phyloP scores from a whole-genome alignment of 2,329 filamentous ascomycete genomes.

The Epichloe sp. region DNA sequence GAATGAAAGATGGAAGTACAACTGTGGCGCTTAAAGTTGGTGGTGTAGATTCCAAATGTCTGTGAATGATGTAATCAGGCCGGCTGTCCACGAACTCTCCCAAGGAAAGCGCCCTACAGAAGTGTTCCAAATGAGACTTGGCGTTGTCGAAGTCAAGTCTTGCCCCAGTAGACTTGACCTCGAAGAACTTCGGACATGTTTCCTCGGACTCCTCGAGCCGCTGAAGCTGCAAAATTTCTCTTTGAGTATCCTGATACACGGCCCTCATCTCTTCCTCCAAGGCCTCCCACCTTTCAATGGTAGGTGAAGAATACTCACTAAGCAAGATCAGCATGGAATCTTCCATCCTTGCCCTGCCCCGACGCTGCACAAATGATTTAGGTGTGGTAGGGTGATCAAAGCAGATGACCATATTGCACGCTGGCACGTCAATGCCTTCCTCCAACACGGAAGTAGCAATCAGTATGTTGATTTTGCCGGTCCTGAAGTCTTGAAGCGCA shows the following conservation, averaged over 20 bases:
- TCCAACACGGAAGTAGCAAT: slow-evolving; percentile 52
- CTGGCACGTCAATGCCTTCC: slow-evolving; percentile 55
- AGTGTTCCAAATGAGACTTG: slow-evolving; percentile 65
- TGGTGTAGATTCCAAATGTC: slow-evolving; percentile 16
- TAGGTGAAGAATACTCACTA: slow-evolving; percentile 16
- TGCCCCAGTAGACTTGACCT: slow-evolving; percentile 38
- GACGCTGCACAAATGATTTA: slow-evolving; percentile 47
- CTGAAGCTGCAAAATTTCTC: slow-evolving; percentile 32
- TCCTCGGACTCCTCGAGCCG: slow-evolving; percentile 32
- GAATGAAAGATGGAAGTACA: slow-evolving; percentile 56
- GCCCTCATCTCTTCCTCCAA: slow-evolving; percentile 63
- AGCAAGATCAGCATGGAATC: slow-evolving; percentile 38
- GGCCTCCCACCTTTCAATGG: slow-evolving; percentile 40
- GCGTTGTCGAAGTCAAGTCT: slow-evolving; percentile 61
- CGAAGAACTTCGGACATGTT: slow-evolving; percentile 15
- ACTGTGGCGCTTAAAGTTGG: slow-evolving; percentile 44
- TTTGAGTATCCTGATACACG: slow-evolving; percentile 52
- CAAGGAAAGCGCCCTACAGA: slow-evolving; percentile 51
- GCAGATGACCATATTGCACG: slow-evolving; percentile 48
- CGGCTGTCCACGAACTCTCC: slow-evolving; percentile 47
- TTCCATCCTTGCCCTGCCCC: slow-evolving; percentile 37
- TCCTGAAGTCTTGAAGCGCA: slow-evolving; percentile 34
- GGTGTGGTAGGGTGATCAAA: slow-evolving; percentile 36
- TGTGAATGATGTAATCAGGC: slow-evolving; percentile 52
- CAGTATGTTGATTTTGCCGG: slow-evolving; percentile 41